phyloP scores from a whole-genome alignment of 108 stramenopile genomes.

The Cyclostephanos tholiformis region DNA sequence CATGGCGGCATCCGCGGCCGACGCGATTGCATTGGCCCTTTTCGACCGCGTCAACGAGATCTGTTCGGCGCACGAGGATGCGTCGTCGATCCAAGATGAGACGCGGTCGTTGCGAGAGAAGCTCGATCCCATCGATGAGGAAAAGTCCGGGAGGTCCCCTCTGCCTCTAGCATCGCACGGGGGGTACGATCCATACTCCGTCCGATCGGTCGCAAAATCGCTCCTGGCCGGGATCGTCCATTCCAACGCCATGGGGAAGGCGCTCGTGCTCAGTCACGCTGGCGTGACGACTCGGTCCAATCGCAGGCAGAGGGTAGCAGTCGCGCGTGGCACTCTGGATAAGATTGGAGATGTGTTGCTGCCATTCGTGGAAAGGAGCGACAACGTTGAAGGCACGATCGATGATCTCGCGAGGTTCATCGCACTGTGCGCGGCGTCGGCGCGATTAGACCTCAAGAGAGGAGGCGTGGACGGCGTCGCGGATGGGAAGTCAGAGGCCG shows the following conservation, averaged over 20 bases:
- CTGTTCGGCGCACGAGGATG: conserved; percentile 41
- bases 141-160: conserved; percentile 37
- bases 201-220: conserved; percentile 52
- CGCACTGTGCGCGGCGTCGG: conserved; percentile 41
- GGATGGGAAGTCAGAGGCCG: conserved; percentile 10
- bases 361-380: conserved; percentile 29
- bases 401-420: conserved; percentile 44
- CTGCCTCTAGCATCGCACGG: conserved; percentile 22
- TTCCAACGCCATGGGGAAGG: conserved; percentile 41
- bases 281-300: conserved; percentile 50
- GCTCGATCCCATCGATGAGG: conserved; percentile 42
- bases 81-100: conserved; percentile 34
- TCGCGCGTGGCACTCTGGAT: conserved; percentile 30
- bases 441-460: conserved; percentile 10
- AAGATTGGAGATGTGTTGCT: conserved; percentile 29
- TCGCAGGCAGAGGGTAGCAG: conserved; percentile 36
- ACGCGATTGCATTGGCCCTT: conserved; percentile 55
- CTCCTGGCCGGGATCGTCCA: conserved; percentile 33
- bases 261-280: conserved; percentile 66
- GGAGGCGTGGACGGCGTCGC: conserved; percentile 5
- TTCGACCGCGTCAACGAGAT: conserved; percentile 60
- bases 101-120: conserved; percentile 45
- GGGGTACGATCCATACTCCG: conserved; percentile 49
- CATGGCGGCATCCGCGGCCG: conserved; percentile 30
- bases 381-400: conserved; percentile 9